phyloP scores from a whole-genome alignment of 495 filamentous ascomycete genomes.

The Recurvomyces mirabilis region DNA sequence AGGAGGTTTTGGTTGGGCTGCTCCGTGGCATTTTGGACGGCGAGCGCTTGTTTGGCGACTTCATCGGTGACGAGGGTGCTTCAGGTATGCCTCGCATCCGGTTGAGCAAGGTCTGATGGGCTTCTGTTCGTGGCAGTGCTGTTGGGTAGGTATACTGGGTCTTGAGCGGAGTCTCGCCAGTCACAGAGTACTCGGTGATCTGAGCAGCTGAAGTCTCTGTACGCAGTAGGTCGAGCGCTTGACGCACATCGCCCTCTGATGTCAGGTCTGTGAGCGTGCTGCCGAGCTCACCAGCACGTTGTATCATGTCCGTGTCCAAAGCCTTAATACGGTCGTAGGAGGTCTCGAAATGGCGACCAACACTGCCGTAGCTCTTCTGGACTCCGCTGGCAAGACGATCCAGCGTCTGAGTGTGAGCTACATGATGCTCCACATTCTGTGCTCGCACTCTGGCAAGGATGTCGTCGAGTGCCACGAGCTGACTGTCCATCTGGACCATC shows the following conservation, averaged over 20 bases:
- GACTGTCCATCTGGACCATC: slow-evolving; percentile 68
- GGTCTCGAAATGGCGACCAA: slow-evolving; percentile 52
- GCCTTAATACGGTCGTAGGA: slow-evolving; percentile 50
- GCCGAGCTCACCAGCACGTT: slow-evolving; percentile 41
- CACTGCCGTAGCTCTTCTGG: slow-evolving; percentile 55
- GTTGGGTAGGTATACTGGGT: slow-evolving; percentile 63
- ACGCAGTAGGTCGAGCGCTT: slow-evolving; percentile 60
- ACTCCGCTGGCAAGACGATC: slow-evolving; percentile 50
- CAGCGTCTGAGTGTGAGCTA: slow-evolving; percentile 52
- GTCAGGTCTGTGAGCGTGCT: slow-evolving; percentile 48
- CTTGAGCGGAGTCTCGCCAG: slow-evolving; percentile 78
- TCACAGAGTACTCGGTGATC: slow-evolving; percentile 68
- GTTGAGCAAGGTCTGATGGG: slow-evolving; percentile 55
- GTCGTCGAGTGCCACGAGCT: slow-evolving; percentile 82
- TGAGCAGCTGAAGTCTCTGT: slow-evolving; percentile 46
- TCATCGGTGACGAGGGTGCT: slow-evolving; percentile 2
- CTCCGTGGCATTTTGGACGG: not conserved
- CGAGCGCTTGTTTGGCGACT: slow-evolving; percentile 3
- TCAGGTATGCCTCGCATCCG: slow-evolving; percentile 35
- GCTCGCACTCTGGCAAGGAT: slow-evolving; percentile 76
- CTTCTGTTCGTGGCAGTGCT: slow-evolving; percentile 60
- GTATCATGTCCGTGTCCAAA: slow-evolving; percentile 51
- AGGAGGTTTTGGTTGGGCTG: slow-evolving; percentile 12
- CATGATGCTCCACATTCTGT: slow-evolving; percentile 67
- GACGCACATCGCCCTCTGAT: slow-evolving; percentile 41